Base-by-base conservation (phyloP, 2,329 filamentous ascomycete genomes). In the Aureobasidium melanogenum region DNA sequence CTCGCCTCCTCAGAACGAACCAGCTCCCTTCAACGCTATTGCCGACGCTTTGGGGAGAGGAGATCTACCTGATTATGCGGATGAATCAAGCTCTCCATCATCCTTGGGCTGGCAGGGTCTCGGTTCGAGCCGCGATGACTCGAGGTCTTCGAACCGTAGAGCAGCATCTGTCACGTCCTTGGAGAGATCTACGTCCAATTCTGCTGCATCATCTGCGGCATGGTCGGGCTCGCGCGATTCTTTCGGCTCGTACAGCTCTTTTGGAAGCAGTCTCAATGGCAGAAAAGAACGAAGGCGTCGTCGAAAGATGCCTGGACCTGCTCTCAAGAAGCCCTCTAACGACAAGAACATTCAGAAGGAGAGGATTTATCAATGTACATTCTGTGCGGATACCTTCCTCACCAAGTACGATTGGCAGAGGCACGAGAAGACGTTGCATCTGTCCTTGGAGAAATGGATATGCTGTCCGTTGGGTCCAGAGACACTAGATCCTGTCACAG, bases 1-100 rank as follows among this genome's bases (percentile, higher is more conserved):
- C 70, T 87, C 84, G 66, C 85, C 85, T 39, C 85, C 85, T 51
- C 84, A 88, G 74, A 80, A 88, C 78, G 85, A 88, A 80, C 82
- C 85, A 67, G 85, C 85, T 64, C 79, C 82, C 7, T 77, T 85
- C 62, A 82, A 79, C 39, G 85, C 83, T 76, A 88, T 88, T 75
- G 80, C 80, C 50, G 78, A 83, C 69, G 85, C 85, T 67, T 78
- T 88, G 44, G 75, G 69, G 1, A 64, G 64, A 15, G 75, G 70
- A 57, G 66, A 69, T 38, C 62, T 69, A 1, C 67, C 67, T 2
- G 65, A 67, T 10, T 60, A 51, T 24, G 67, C 68, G 15, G 62
- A 66, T 9, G 64, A 64, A 5, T 68, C 68, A 15, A 62, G 58
- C 7, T 67, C 70, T 15, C 66, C 70, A 3, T 75, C 74, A 5